Conservation (phyloP, 306 rosid genomes). For the Glycine tomentella region DNA sequence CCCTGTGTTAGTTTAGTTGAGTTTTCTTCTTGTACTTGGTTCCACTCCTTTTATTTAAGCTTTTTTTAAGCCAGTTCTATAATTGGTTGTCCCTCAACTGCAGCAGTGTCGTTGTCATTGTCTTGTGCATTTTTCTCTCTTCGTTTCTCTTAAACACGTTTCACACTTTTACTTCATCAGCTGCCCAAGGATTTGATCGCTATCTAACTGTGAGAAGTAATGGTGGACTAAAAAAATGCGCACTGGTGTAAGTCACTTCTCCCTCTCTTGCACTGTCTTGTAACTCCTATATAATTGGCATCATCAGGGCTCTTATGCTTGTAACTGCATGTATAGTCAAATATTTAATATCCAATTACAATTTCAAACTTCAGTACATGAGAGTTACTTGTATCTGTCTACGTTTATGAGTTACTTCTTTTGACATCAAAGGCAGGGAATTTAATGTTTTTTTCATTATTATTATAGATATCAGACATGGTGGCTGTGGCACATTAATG, state of each 20-base stretch:
- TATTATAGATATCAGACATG: constrained; percentile 85
- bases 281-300: constrained; percentile 11
- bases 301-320: constrained; percentile 10
- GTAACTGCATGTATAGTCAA: constrained; percentile 10
- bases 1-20: constrained; percentile 25
- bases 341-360: constrained; percentile 12
- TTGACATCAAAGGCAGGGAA: constrained; percentile 20
- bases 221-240: constrained; percentile 98
- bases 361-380: constrained; percentile 3
- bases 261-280: constrained; percentile 37
- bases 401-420: constrained; percentile 12
- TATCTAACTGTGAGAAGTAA: constrained; percentile 86
- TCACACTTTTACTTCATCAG: constrained; percentile 52
- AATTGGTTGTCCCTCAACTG: constrained; percentile 17
- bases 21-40: constrained; percentile 16
- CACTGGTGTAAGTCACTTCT: constrained; percentile 78
- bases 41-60: neutral
- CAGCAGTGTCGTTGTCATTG: constrained; percentile 23
- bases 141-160: constrained; percentile 26
- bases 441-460: neutral
- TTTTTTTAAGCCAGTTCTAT: constrained; percentile 10
- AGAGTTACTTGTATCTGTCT: constrained; percentile 27
- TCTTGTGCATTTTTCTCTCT: constrained; percentile 7
- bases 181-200: constrained; percentile 64
- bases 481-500: constrained; percentile 91